These are phyloP conservation scores for Polychaeton citri DNA, from an alignment of 2,329 filamentous ascomycete species.

Conservation along the genomic window DNA sequence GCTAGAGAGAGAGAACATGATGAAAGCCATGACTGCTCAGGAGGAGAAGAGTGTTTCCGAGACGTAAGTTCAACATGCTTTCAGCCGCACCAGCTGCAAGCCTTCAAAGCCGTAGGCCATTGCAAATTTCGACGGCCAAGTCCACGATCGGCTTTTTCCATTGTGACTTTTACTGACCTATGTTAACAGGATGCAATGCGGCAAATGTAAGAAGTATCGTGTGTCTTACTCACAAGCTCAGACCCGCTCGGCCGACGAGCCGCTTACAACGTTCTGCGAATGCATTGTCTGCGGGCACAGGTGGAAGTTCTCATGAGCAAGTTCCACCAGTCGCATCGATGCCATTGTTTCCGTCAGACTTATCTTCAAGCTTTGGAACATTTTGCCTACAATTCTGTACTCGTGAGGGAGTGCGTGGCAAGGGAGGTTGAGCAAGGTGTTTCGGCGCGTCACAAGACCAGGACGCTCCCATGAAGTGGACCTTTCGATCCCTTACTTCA, in stretches of 20 bases:
- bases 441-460: neutral
- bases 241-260: conserved; percentile 89
- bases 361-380: too few species aligned
- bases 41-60: conserved; percentile 66
- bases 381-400: too few species aligned
- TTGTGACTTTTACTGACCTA: too few species aligned
- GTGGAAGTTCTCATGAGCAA: conserved; percentile 33
- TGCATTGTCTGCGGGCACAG: conserved; percentile 38
- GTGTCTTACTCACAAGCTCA: conserved; percentile 95
- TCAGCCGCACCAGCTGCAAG: too few species aligned
- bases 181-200: conserved; percentile 73
- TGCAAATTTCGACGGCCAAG: too few species aligned
- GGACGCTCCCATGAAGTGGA: too few species aligned
- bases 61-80: conserved; percentile 16
- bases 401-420: too few species aligned
- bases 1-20: conserved; percentile 86
- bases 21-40: conserved; percentile 88
- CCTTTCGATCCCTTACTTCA: too few species aligned
- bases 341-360: too few species aligned
- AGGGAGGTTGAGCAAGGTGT: neutral
- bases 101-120: too few species aligned
- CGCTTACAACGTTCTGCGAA: conserved; percentile 47
- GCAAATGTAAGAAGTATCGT: conserved; percentile 84
- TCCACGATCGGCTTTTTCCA: too few species aligned
- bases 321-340: too few species aligned